Evolutionary conservation across 2,329 filamentous ascomycete species (phyloP).

Genomic region (Aspergillus luchuensis): DNA sequence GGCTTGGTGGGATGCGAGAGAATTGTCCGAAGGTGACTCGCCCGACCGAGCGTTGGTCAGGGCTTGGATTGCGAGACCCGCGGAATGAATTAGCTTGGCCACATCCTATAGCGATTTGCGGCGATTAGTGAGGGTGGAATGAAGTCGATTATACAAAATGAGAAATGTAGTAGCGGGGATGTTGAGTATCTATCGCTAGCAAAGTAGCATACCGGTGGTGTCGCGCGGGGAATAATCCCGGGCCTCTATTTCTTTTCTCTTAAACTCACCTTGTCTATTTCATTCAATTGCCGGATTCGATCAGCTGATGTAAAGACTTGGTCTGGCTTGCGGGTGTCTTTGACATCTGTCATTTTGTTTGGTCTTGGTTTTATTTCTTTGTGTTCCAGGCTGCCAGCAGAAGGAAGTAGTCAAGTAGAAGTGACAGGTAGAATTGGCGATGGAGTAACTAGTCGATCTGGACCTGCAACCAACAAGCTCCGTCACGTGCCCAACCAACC

Average conservation of each 20-base stretch:
- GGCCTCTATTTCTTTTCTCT: slow-evolving; percentile 1
- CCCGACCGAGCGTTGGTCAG: slow-evolving; percentile 56
- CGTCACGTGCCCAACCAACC: slow-evolving; percentile 9
- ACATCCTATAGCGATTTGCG: slow-evolving; percentile 46
- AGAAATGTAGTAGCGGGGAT: neutral
- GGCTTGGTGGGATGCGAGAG: slow-evolving; percentile 58
- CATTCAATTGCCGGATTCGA: slow-evolving; percentile 76
- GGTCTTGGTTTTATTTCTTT: too few species aligned
- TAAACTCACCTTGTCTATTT: slow-evolving; percentile 67
- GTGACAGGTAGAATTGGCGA: neutral
- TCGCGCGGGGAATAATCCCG: neutral
- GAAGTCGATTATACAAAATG: neutral
- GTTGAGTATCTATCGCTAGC: too few species aligned
- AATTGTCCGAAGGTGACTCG: slow-evolving; percentile 38
- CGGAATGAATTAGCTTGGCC: slow-evolving; percentile 58
- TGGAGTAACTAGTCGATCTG: neutral
- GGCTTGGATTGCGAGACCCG: slow-evolving; percentile 64
- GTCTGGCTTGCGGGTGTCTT: slow-evolving; percentile 27
- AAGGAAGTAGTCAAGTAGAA: neutral
- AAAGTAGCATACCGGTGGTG: neutral
- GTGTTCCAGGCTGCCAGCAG: neutral
- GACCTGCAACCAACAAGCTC: neutral
- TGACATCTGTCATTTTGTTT: slow-evolving; percentile 27
- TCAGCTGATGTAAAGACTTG: slow-evolving; percentile 69
- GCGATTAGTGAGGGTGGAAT: slow-evolving; percentile 3